phyloP scores from a whole-genome alignment of 73 alveolate genomes.

The Symbiodinium natans region DNA sequence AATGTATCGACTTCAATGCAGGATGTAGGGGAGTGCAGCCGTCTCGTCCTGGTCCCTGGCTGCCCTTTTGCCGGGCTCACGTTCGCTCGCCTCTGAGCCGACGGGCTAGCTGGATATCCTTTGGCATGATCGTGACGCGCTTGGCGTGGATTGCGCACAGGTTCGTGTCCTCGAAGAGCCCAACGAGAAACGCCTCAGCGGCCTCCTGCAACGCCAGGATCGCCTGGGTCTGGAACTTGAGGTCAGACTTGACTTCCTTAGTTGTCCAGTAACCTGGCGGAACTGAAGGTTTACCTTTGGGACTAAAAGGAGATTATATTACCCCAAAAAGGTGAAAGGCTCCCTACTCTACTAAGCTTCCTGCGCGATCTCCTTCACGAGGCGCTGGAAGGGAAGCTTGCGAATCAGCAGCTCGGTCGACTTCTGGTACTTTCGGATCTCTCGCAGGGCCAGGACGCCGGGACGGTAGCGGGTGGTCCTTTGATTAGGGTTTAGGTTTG shows the following conservation, averaged over 20 bases:
- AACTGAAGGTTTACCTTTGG: neutral
- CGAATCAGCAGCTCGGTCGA: conserved; percentile 96
- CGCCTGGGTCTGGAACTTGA: conserved; percentile 95
- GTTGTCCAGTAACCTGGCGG: too few relatives aligned
- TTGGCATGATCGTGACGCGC: conserved; percentile 99
- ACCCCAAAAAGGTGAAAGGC: too few relatives aligned
- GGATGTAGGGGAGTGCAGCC: too few relatives aligned
- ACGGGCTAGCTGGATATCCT: conserved; percentile 65
- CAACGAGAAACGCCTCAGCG: conserved; percentile 96
- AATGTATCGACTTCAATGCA: too few relatives aligned
- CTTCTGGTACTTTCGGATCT: conserved; percentile 95
- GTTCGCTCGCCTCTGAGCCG: neutral
- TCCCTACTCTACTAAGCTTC: neutral
- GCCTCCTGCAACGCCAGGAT: conserved; percentile 96
- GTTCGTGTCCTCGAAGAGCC: conserved; percentile 97
- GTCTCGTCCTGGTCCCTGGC: neutral
- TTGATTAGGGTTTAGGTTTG: too few relatives aligned
- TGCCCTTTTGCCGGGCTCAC: neutral
- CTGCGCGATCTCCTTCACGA: conserved; percentile 95
- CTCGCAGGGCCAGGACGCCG: neutral
- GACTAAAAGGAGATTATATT: too few relatives aligned
- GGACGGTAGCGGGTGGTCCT: conserved; percentile 10
- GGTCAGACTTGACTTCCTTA: conserved; percentile 92
- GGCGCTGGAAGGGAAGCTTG: conserved; percentile 96
- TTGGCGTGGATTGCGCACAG: conserved; percentile 99